Evolutionary conservation across 805 yeast species (phyloP).

Genomic region (Scheffersomyces spartinae): DNA sequence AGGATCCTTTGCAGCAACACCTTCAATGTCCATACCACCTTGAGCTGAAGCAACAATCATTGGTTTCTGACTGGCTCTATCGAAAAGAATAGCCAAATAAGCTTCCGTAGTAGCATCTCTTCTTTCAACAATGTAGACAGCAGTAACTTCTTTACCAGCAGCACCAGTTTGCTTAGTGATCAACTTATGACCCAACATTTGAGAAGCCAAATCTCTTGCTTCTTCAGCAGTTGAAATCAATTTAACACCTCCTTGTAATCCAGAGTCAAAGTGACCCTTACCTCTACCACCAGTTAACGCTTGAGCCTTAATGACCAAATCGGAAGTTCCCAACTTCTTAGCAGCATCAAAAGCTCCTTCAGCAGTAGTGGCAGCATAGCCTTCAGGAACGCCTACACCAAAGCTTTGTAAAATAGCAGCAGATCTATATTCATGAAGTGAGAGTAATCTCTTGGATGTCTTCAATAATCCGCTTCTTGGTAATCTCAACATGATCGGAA

Average conservation of each 20-base stretch:
- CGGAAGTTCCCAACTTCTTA: conserved; percentile 59
- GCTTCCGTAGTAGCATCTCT: conserved; percentile 92
- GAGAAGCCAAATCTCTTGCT: conserved; percentile 73
- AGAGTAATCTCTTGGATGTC: conserved; percentile 70
- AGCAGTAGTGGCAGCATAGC: conserved; percentile 83
- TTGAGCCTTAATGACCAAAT: conserved; percentile 94
- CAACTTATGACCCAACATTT: conserved; percentile 87
- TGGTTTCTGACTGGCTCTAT: conserved; percentile 83
- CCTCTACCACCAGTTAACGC: conserved; percentile 99
- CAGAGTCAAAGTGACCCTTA: conserved; percentile 94
- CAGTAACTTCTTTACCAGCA: conserved; percentile 93
- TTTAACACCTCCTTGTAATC: conserved; percentile 94
- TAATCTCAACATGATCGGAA: no score
- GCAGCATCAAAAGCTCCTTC: conserved; percentile 83
- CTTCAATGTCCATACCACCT: conserved; percentile 99
- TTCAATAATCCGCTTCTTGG: no score
- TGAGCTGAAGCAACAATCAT: conserved; percentile 91
- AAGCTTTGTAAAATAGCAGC: conserved; percentile 66
- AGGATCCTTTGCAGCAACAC: conserved; percentile 89
- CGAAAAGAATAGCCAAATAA: conserved; percentile 88
- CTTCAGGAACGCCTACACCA: conserved; percentile 86
- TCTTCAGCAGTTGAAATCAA: conserved; percentile 76
- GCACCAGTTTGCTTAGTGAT: conserved; percentile 98
- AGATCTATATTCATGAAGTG: conserved; percentile 93
- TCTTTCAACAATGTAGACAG: conserved; percentile 92